These are phyloP conservation scores for Tripterygium wilfordii DNA, from an alignment of 177 flowering plant species.

Conservation along the genomic window DNA sequence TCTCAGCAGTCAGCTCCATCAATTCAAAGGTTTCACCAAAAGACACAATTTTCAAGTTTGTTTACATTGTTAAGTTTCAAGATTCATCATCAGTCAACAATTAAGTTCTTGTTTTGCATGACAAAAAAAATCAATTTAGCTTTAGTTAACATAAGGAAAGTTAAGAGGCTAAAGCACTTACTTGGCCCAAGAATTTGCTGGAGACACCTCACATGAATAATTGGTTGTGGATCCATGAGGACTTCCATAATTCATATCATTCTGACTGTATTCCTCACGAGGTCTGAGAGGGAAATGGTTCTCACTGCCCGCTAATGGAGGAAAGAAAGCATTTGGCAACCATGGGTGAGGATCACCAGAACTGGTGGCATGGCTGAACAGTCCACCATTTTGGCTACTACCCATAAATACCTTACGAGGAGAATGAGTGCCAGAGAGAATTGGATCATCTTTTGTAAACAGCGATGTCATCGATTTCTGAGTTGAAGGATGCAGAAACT, in stretches of 20 bases:
- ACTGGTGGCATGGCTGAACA: constrained; percentile 33
- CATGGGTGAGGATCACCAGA: constrained; percentile 47
- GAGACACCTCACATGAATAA: constrained; percentile 44
- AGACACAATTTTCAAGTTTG: too few species aligned
- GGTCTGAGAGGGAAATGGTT: constrained; percentile 29
- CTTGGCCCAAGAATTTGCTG: constrained; percentile 64
- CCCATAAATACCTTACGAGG: constrained; percentile 37
- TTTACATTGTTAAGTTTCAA: too few species aligned
- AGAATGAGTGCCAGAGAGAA: constrained; percentile 30
- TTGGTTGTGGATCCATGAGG: constrained; percentile 29
- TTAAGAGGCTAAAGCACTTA: constrained; percentile 28
- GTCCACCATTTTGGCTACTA: constrained; percentile 41
- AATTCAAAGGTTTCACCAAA: too few species aligned
- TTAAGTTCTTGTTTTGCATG: too few species aligned
- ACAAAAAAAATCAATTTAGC: too few species aligned
- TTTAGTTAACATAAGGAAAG: too few species aligned
- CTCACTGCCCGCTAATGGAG: constrained; percentile 39
- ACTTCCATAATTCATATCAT: constrained; percentile 43
- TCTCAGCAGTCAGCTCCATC: too few species aligned
- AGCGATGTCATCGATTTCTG: constrained; percentile 45
- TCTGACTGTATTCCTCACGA: constrained; percentile 32
- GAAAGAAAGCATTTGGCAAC: constrained; percentile 41
- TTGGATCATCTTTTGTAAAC: constrained; percentile 44
- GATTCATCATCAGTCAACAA: too few species aligned
- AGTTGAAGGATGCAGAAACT: constrained; percentile 30